A percentile compares a stretch with the other conserved stretches of the same genome.
Conservation (phyloP, 148 eudicot genomes). For the Heliamphora exappendiculata region DNA sequence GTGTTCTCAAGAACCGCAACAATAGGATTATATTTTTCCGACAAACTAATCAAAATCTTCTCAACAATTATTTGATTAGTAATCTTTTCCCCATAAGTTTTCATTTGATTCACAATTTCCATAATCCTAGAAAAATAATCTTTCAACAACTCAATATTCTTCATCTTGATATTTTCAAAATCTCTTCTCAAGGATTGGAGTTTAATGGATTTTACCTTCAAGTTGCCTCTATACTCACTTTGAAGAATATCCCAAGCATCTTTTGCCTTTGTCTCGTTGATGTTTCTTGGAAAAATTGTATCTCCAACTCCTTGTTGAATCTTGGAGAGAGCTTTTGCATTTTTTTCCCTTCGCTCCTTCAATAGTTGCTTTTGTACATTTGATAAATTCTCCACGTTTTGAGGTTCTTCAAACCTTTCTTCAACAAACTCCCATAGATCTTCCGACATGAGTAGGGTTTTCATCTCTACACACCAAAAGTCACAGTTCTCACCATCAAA, state of each 20-base stretch:
- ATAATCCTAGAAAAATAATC: too few species aligned
- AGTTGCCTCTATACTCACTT: background rate
- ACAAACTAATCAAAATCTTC: conserved; percentile 11
- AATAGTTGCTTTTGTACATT: background rate
- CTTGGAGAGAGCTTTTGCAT: background rate
- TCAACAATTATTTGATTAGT: conserved; percentile 5
- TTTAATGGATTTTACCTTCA: conserved; percentile 2
- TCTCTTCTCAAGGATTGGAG: conserved; percentile 2
- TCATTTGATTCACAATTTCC: too few species aligned
- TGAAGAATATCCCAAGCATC: conserved; percentile 9
- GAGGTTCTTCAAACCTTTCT: background rate
- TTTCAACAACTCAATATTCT: background rate
- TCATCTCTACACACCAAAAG: background rate
- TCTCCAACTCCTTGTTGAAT: background rate
- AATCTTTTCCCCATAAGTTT: background rate
- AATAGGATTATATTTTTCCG: too few species aligned
- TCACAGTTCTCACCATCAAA: background rate
- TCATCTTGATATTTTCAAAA: conserved; percentile 8
- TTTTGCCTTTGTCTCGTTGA: background rate
- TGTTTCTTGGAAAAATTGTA: background rate
- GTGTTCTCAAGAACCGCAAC: too few species aligned
- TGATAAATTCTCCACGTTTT: background rate
- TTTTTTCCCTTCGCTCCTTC: background rate
- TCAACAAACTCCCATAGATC: background rate
- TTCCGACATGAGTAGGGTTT: background rate